Percentiles rank a stretch among this genome's conserved stretches.
These are phyloP conservation scores for Candida sp. DNA, from an alignment of 1,139 yeast species.

Conservation along the genomic window DNA sequence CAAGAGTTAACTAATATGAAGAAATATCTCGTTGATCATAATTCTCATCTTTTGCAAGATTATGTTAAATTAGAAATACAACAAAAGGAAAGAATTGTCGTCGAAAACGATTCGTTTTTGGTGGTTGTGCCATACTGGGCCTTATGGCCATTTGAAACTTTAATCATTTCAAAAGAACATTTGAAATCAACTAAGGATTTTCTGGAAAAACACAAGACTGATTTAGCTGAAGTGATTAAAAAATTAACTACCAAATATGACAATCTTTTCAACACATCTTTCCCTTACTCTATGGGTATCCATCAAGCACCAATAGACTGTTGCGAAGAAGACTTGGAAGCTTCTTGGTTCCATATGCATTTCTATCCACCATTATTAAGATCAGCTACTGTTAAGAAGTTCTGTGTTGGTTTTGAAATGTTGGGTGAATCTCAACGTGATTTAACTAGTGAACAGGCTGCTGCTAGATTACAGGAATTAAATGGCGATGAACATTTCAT, in stretches of 20 bases:
- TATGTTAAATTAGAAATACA: conserved; percentile 58
- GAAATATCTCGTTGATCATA: conserved; percentile 42
- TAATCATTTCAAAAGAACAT: conserved; percentile 56
- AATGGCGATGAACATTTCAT: conserved; percentile 38
- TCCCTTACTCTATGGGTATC: conserved; percentile 81
- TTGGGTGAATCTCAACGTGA: conserved; percentile 80
- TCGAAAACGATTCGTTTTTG: conserved; percentile 59
- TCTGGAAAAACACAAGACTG: conserved; percentile 44
- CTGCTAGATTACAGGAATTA: conserved; percentile 48
- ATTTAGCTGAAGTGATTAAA: conserved; percentile 56
- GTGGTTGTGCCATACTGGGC: conserved; percentile 87
- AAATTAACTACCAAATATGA: conserved; percentile 64
- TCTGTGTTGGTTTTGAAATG: conserved; percentile 76
- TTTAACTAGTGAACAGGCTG: conserved; percentile 74
- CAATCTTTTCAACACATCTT: conserved; percentile 64
- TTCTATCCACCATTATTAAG: conserved; percentile 77
- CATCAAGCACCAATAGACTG: conserved; percentile 66
- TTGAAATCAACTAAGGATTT: conserved; percentile 52
- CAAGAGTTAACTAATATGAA: conserved; percentile 52
- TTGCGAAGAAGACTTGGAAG: conserved; percentile 31
- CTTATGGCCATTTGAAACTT: conserved; percentile 76
- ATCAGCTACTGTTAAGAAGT: conserved; percentile 72
- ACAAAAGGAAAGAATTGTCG: conserved; percentile 51
- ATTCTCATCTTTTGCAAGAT: conserved; percentile 57
- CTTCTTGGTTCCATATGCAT: conserved; percentile 73